Evolutionary conservation across 768 basidiomycete genomes (phyloP), one percentile per base, ranked within the genome.

Genomic region (Lactifluus rugatus): DNA sequence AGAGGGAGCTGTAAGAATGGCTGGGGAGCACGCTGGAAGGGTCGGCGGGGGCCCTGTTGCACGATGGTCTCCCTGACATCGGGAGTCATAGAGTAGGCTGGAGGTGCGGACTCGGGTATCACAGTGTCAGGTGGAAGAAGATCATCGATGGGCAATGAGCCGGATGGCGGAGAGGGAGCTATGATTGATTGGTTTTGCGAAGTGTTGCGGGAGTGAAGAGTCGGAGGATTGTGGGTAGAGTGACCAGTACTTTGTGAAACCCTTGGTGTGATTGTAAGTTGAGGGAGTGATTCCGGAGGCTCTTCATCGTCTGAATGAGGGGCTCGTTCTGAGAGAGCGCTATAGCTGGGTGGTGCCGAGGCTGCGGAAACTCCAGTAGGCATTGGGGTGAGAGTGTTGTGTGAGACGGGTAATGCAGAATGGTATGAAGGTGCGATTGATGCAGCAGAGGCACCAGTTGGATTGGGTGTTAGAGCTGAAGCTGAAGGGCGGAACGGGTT

Each of bases 61-160:
- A 89, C 60, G 0, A 84, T 81, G 1, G 74, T 70, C 66, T 90
- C 88, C 14, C 68, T 62, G 17, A 73, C 48, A 48, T 83, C 76
- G 3, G 87, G 78, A 2, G 75, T 62, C 0, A 80, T 72, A 0
- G 86, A 86, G 64, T 89, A 90, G 0, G 87, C 81, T 0, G 88
- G 88, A 0, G 87, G 87, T 11, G 74, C 70, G 19, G 83, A 82
- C n/a, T 83, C 83, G 2, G 71, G 67, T 26, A 77, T 60, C 13
- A 14, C 3, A 44, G 64, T 61, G 25, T 63, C 60, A 36, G 61
- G 28, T 1, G 53, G 42, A 23, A 44, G n/a, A 4, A 49, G 1
- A n/a, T 51, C 60, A 11, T 21, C 37, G 45, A 28, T 21, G 26
- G 36, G 21, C 3, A 13, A 39, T 31, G 48, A 16, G 11, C 42